Base-by-base conservation (phyloP, 345 rosid species). In the Laguncularia racemosa region DNA sequence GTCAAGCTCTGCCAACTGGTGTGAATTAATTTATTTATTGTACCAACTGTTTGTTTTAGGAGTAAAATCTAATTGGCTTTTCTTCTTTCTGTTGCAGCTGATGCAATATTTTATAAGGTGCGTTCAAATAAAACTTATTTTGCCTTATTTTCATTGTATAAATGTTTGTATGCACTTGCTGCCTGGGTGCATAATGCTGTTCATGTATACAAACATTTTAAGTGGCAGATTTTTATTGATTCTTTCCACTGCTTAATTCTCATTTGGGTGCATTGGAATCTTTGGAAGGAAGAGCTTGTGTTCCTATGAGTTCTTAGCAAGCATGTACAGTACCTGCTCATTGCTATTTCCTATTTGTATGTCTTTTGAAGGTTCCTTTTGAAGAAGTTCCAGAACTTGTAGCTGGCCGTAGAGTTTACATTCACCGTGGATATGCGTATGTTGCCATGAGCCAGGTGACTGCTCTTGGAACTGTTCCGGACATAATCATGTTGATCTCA, bases 301-400 rank as follows among this genome's bases (percentile, higher is more conserved):
- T 23, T 23, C 28, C 28, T 23, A 6, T 23, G 5, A 23, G 8
- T 33, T 20, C 15, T 54, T 57, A 46, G 14, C 1, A 19, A 47
- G 50, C 15, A 26, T 58, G 14, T 6, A 21, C 53, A 50, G 7
- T 50, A 50, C 14, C 13, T 19, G 53, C 11, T 50, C 13, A 44
- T 18, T 33, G 18, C 46, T 6, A 47, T 59, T 43, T 49, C 55
- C 50, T 17, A 46, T n/a, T 28, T 64, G 56, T 50, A 55, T 50
- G 53, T 47, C 60, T 46, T 19, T n/a, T 69, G 76, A 77, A 89
- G 98, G 96, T 86, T 28, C 97, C 98, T 28, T 92, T 89, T 71
- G 97, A 92, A 82, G 97, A 86, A 67, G 99, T 92, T 67, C 91
- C 99, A 18, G 97, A 86, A 64, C 95, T 89, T 72, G 95, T 89